Conservation (phyloP, 768 basidiomycete species). For the Suillus americanus region DNA sequence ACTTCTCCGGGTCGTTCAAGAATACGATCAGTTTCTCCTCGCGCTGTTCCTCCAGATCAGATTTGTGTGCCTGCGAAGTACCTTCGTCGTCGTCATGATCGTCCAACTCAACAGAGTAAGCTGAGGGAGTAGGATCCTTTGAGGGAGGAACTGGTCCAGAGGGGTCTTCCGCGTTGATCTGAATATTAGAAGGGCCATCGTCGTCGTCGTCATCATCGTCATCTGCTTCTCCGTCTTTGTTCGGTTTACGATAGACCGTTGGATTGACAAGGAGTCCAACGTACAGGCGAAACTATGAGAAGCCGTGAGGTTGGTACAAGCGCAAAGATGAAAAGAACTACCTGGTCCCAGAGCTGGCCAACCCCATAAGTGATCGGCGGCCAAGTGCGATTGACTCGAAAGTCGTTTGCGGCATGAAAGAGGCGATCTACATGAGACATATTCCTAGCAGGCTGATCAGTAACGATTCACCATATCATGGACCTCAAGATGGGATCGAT, state of each 20-base stretch:
- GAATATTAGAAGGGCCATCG: not conserved
- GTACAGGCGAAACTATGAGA: constrained; percentile 57
- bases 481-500: not conserved
- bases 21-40: constrained; percentile 52
- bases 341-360: constrained; percentile 63
- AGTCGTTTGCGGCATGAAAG: constrained; percentile 58
- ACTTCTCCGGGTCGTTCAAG: constrained; percentile 58
- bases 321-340: constrained; percentile 25
- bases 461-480: constrained; percentile 5
- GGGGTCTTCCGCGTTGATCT: constrained; percentile 1
- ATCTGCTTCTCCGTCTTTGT: constrained; percentile 34
- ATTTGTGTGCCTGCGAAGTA: constrained; percentile 32
- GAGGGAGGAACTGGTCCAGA: constrained; percentile 6
- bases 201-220: constrained; percentile 21
- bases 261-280: constrained; percentile 55
- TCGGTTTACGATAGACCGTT: constrained; percentile 35
- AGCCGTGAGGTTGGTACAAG: not conserved
- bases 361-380: constrained; percentile 32
- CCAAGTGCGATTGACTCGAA: constrained; percentile 43
- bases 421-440: constrained; percentile 52
- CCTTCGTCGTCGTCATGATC: constrained; percentile 35
- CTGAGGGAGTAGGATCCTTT: constrained; percentile 26
- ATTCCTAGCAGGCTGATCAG: constrained; percentile 33
- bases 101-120: constrained; percentile 12
- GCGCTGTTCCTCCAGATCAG: constrained; percentile 34